Evolutionary conservation across 495 filamentous ascomycete species (phyloP).

Genomic region (Tuber magnatum): DNA sequence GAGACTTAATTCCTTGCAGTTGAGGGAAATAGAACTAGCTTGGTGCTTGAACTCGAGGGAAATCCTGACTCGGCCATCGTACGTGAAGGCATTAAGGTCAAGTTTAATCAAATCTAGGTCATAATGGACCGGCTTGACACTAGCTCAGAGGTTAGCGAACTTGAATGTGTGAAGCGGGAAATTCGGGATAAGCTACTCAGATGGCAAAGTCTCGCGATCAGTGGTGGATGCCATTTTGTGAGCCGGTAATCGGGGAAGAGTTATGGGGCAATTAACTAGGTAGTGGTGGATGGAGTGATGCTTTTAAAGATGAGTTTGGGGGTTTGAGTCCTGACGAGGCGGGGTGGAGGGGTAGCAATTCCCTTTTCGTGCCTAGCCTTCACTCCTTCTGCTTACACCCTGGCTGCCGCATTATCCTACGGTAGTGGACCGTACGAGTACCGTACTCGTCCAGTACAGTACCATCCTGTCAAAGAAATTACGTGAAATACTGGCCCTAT

Average conservation of each 20-base stretch:
- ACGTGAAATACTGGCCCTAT: not conserved
- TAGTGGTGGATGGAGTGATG: not conserved
- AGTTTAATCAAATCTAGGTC: constrained; percentile 71
- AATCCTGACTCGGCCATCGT: constrained; percentile 69
- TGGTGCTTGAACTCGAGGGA: constrained; percentile 38
- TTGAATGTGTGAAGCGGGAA: constrained; percentile 18
- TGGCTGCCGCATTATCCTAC: not conserved
- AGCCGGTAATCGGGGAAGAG: constrained; percentile 39
- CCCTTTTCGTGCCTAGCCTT: not conserved
- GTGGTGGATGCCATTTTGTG: constrained; percentile 45
- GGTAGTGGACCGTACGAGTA: too few relatives aligned
- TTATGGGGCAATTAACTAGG: not conserved
- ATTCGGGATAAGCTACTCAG: constrained; percentile 42
- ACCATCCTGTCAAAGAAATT: not conserved
- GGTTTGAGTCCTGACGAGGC: constrained; percentile 1
- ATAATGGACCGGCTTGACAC: constrained; percentile 80
- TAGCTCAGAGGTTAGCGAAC: constrained; percentile 41
- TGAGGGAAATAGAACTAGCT: constrained; percentile 26
- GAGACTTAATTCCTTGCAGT: constrained; percentile 37
- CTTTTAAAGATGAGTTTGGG: constrained; percentile 6
- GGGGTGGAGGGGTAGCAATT: constrained; percentile 14
- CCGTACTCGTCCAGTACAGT: too few relatives aligned
- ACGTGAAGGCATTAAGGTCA: constrained; percentile 67
- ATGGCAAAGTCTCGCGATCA: constrained; percentile 51
- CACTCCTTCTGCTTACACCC: not conserved